These are phyloP conservation scores for Tuber microsphaerosporum DNA, from an alignment of 495 filamentous ascomycete species.

Conservation along the genomic window DNA sequence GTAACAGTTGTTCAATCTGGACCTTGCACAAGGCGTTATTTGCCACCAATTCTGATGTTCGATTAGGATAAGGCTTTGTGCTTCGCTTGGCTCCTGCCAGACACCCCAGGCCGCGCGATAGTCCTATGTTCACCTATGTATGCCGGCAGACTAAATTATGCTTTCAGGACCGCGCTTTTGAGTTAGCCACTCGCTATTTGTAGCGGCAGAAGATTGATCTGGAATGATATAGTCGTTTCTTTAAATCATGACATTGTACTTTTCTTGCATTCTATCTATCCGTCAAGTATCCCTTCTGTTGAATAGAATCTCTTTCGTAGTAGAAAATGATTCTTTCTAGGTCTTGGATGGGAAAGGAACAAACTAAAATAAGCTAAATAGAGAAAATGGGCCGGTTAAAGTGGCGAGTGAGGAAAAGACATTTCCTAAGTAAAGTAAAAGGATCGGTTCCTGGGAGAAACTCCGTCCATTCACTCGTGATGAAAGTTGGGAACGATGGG, in stretches of 20 bases:
- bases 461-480: conserved; percentile 36
- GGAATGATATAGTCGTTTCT: neutral
- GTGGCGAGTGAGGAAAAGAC: conserved; percentile 31
- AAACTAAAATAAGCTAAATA: conserved; percentile 19
- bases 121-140: neutral
- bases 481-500: neutral
- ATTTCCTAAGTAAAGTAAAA: conserved; percentile 11
- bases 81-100: neutral
- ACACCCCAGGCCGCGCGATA: neutral
- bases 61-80: neutral
- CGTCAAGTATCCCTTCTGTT: conserved; percentile 7
- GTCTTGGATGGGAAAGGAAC: conserved; percentile 11
- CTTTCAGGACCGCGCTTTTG: neutral
- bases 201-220: conserved; percentile 1
- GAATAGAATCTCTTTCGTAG: conserved; percentile 10
- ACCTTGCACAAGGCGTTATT: neutral
- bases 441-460: conserved; percentile 19
- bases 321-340: conserved; percentile 21
- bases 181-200: neutral
- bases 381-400: conserved; percentile 36
- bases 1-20: neutral
- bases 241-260: conserved; percentile 6
- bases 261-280: conserved; percentile 15
- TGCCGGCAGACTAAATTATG: neutral
- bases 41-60: neutral